Evolutionary conservation across 768 basidiomycete species (phyloP).

Genomic region (Trametes cinnabarina): DNA sequence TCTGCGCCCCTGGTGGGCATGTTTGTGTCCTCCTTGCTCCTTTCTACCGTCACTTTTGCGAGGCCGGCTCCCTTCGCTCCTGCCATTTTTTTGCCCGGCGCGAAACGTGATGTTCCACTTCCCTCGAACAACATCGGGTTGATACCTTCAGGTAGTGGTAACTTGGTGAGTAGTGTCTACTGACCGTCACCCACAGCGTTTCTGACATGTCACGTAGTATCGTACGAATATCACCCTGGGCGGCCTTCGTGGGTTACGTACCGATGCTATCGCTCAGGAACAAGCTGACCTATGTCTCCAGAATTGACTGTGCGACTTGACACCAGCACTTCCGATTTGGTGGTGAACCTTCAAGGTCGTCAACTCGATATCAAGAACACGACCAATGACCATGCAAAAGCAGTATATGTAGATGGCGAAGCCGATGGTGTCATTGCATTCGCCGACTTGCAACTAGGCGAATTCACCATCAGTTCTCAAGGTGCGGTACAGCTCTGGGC

Average conservation of each 20-base stretch:
- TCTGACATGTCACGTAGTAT: not conserved
- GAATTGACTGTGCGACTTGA: slow-evolving; percentile 34
- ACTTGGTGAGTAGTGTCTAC: not conserved
- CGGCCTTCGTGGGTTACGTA: not conserved
- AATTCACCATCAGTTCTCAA: slow-evolving; percentile 49
- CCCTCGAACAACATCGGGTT: not conserved
- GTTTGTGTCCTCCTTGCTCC: not conserved
- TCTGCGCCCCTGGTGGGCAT: not conserved
- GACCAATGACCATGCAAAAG: slow-evolving; percentile 30
- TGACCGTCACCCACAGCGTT: too few species aligned
- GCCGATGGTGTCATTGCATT: slow-evolving; percentile 38
- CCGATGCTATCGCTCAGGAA: not conserved
- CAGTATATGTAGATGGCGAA: slow-evolving; percentile 37
- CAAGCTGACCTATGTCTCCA: not conserved
- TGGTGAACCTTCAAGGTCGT: slow-evolving; percentile 22
- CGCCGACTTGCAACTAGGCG: slow-evolving; percentile 37
- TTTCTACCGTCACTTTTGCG: not conserved
- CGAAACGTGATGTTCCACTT: not conserved
- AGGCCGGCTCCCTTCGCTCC: not conserved
- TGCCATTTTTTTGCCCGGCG: not conserved
- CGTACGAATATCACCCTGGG: slow-evolving; percentile 6
- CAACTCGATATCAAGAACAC: slow-evolving; percentile 28
- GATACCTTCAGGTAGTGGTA: not conserved
- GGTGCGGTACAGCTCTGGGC: slow-evolving; percentile 58
- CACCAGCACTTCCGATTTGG: slow-evolving; percentile 36